phyloP scores from a whole-genome alignment of 1,284 basidiomycete species.

The Marasmius oreades region DNA sequence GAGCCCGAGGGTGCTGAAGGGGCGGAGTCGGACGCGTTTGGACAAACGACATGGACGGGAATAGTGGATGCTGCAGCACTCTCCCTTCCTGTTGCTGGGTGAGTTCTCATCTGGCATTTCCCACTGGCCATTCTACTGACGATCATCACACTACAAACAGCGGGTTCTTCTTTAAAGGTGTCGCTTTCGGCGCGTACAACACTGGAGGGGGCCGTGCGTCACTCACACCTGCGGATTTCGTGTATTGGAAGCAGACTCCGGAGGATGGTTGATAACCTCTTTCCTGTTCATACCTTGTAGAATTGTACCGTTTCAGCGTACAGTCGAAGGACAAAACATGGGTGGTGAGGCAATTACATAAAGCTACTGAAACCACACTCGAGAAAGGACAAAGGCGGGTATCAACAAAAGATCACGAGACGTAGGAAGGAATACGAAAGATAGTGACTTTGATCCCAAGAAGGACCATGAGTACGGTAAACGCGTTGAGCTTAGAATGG shows the following conservation, averaged over 20 bases:
- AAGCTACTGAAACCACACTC: too few relatives aligned
- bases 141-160: slow-evolving; percentile 16
- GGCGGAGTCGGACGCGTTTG: slow-evolving; percentile 1
- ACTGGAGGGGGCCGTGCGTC: slow-evolving; percentile 35
- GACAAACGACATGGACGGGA: neutral
- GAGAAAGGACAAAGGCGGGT: too few relatives aligned
- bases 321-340: too few relatives aligned
- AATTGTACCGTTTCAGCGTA: too few relatives aligned
- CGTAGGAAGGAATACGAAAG: too few relatives aligned
- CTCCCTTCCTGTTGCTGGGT: slow-evolving; percentile 31
- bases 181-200: slow-evolving; percentile 33
- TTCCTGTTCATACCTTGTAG: too few relatives aligned
- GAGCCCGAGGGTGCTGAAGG: slow-evolving; percentile 21
- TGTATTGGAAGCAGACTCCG: slow-evolving; percentile 34
- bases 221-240: slow-evolving; percentile 31
- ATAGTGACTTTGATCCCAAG: too few relatives aligned
- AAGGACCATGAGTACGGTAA: too few relatives aligned
- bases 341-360: too few relatives aligned
- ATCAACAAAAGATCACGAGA: too few relatives aligned
- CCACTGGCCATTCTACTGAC: neutral
- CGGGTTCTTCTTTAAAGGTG: slow-evolving; percentile 35
- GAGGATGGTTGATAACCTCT: neutral
- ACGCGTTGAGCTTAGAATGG: too few relatives aligned
- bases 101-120: slow-evolving; percentile 8
- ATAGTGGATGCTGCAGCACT: slow-evolving; percentile 19